Evolutionary conservation across 2,329 filamentous ascomycete species (phyloP), one percentile per base, ranked within the genome.

Genomic region (Fusarium sp.): DNA sequence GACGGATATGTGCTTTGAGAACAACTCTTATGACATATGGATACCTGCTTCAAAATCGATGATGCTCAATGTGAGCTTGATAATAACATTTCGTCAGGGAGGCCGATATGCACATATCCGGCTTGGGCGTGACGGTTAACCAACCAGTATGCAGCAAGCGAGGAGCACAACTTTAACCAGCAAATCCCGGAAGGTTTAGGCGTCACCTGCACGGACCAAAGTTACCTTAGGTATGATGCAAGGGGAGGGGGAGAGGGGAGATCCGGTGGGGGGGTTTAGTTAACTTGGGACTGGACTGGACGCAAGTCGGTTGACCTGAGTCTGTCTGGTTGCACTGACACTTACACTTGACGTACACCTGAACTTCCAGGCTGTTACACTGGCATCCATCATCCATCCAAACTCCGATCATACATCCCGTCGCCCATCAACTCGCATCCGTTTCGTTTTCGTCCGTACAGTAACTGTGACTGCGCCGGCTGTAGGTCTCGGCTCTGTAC

Each of bases 161-260:
- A 69, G 38, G 35, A 66, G 45, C 57, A 43, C 67, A 64, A 60
- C 35, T 37, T 7, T 47, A 22, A 68, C 56, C 33, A 38, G 35
- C 40, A 59, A 50, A 59, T 61, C 69, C 70, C 66, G 63, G 70
- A 64, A 43, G 45, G 37, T 35, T 67, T 57, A 58, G 61, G 68
- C 63, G 65, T 69, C 63, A 65, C 45, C 59, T 32, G 32, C 58
- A 47, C n/a, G 40, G 30, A 25, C 45, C 45, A 67, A 30, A 43
- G 43, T 54, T 65, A 54, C 35, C 52, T 70, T 33, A 62, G 56
- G 67, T 69, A 77, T 78, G 76, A 78, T 78, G 76, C 73, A 78
- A 76, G 74, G 68, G 70, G 72, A 67, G 73, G 73, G 66, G 73
- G 73, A 69, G 65, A 32, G 52, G 38, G 37, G 59, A 69, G 63